Conservation (phyloP, 2,329 filamentous ascomycete species). For the Colletotrichum somersetense region DNA sequence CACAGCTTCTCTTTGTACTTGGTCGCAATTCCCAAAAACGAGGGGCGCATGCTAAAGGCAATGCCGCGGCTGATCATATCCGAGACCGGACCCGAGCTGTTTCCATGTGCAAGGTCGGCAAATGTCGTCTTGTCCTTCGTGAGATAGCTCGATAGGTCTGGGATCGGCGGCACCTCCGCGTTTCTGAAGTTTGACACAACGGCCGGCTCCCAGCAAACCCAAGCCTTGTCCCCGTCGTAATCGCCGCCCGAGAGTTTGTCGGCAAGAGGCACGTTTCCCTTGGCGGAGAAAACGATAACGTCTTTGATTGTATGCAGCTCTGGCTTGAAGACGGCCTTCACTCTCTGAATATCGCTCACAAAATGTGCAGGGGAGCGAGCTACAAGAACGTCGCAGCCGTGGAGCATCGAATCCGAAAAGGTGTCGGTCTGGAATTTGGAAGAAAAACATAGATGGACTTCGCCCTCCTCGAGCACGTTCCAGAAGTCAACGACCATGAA, state of each 20-base stretch:
- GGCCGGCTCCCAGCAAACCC: conserved; percentile 79
- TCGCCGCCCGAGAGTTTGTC: conserved; percentile 82
- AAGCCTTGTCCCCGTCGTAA: conserved; percentile 84
- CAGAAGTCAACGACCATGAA: conserved; percentile 78
- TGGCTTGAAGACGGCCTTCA: conserved; percentile 68
- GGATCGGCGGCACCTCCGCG: conserved; percentile 60
- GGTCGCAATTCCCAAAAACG: conserved; percentile 74
- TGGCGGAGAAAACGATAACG: conserved; percentile 80
- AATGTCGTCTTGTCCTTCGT: conserved; percentile 62
- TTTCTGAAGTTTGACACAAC: conserved; percentile 78
- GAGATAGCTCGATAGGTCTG: conserved; percentile 65
- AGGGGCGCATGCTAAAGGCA: conserved; percentile 67
- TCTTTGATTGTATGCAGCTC: conserved; percentile 78
- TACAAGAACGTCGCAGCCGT: conserved; percentile 73
- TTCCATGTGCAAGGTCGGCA: conserved; percentile 53
- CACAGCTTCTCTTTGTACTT: conserved; percentile 72
- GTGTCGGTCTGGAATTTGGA: conserved; percentile 70
- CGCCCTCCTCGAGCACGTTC: conserved; percentile 69
- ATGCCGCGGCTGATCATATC: conserved; percentile 68
- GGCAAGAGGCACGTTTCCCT: conserved; percentile 73
- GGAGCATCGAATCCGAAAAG: conserved; percentile 65
- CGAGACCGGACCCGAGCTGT: conserved; percentile 48
- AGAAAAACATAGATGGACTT: conserved; percentile 78
- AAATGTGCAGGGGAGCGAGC: conserved; percentile 78
- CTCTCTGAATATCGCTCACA: conserved; percentile 79